These are phyloP conservation scores for Protostelium mycophagum DNA, from an alignment of 78 protist genomes.

Conservation along the genomic window DNA sequence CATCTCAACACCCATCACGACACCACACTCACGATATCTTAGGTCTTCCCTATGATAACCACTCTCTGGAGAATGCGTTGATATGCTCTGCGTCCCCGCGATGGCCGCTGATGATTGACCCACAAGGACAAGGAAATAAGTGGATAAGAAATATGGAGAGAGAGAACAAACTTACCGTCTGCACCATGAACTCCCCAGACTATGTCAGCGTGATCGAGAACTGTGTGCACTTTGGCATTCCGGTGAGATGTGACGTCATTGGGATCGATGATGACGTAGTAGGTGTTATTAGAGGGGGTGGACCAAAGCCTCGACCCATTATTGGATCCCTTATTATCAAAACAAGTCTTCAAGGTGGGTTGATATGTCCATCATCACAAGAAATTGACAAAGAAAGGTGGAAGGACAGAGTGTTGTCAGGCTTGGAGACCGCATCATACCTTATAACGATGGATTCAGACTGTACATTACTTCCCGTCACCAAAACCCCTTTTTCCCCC, in stretches of 20 bases:
- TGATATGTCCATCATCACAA: constrained; percentile 35
- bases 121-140: constrained; percentile 93
- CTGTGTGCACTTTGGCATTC: constrained; percentile 66
- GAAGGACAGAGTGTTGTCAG: constrained; percentile 28
- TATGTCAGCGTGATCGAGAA: constrained; percentile 9
- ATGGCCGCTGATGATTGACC: constrained; percentile 92
- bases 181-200: neutral
- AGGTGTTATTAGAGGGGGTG: constrained; percentile 80
- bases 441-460: constrained; percentile 39
- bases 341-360: constrained; percentile 14
- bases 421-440: neutral
- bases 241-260: constrained; percentile 46
- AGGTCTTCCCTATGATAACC: neutral
- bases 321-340: constrained; percentile 80
- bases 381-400: constrained; percentile 77
- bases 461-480: constrained; percentile 78
- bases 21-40: constrained; percentile 67
- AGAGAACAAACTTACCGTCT: neutral
- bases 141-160: constrained; percentile 74
- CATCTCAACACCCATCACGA: constrained; percentile 73
- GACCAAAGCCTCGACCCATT: constrained; percentile 91
- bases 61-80: neutral
- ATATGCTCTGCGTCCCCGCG: constrained; percentile 1
- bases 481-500: constrained; percentile 79
- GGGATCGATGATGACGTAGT: constrained; percentile 65